Base-by-base conservation (phyloP, 2,329 filamentous ascomycete genomes). In the Diaporthe humulicola region DNA sequence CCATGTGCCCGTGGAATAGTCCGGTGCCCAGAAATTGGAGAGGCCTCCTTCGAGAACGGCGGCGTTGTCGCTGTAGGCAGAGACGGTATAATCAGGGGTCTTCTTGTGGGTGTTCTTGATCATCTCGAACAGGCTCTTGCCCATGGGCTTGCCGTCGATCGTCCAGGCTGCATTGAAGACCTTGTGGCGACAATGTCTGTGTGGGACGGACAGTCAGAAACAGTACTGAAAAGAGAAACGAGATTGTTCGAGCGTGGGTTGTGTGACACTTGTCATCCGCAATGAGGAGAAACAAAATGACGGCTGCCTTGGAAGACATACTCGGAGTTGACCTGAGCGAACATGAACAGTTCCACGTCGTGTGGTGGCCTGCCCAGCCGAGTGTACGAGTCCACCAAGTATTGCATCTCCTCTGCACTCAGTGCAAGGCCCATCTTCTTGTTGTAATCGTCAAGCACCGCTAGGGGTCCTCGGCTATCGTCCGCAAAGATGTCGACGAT, bases 281-380 rank as follows among this genome's bases (percentile, higher is more conserved):
- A 52, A 33, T 19, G n/a, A 64, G 33, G 28, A 61, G 22, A 19
- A 52, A 74, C 40, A 67, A 56, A 61, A 69, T 45, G 38, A 70
- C 17, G 40, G 64, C 57, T 71, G 76, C n/a, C 71, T 30, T 52
- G 69, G 72, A 45, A 70, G 70, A 75, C 75, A 73, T 98, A 96
- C 88, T 99, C 97, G 4, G 96, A 98, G 87, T 98, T 98, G 83
- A 99, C 96, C 85, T 99, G 97, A 22, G 96, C 96, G 83, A 98
- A 99, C 97, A 98, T 98, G 88, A 98, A 98, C 30, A 98, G 89
- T 86, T 99, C 97, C 58, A 98, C 94, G 82, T 98, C 97, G 76
- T 95, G 93, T 1, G 95, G 95, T 66, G 90, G 87, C 50, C 92
- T 87, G 76, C 91, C 90, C 25, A 92, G 89, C 50, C 91, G 87